A percentile compares a stretch with the other conserved stretches of the same genome.
These are phyloP conservation scores for Colletotrichum sp. DNA, from an alignment of 2,329 filamentous ascomycete species.

Conservation along the genomic window DNA sequence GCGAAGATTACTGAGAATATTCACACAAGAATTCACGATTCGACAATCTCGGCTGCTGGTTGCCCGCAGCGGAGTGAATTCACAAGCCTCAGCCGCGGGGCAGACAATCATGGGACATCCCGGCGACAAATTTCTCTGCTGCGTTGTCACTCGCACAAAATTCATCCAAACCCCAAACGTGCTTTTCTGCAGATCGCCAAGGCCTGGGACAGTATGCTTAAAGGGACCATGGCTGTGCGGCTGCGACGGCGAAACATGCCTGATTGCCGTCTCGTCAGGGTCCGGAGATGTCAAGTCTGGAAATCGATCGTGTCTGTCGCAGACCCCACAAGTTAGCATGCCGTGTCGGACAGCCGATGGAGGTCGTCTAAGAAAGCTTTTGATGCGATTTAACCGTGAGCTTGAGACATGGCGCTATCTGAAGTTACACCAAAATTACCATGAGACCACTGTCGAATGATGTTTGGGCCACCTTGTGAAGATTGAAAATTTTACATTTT, in stretches of 20 bases:
- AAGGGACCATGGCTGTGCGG: not conserved
- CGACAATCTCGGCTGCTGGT: not conserved
- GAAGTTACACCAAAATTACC: not conserved
- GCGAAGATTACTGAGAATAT: not conserved
- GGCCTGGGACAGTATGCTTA: not conserved
- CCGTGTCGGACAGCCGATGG: not conserved
- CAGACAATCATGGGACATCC: not conserved
- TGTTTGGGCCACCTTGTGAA: not conserved
- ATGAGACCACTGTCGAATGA: not conserved
- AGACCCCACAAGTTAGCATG: not conserved
- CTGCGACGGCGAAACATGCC: not conserved
- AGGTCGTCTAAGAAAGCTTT: not conserved
- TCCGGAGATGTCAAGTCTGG: not conserved
- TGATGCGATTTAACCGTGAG: not conserved
- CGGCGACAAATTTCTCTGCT: not conserved
- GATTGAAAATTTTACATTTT: not conserved
- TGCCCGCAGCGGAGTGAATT: not conserved
- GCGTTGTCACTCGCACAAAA: not conserved
- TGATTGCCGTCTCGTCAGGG: not conserved
- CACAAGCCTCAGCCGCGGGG: not conserved
- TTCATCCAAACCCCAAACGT: not conserved
- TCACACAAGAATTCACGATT: not conserved
- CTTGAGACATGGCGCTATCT: not conserved
- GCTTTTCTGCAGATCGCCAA: not conserved
- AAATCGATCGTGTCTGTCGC: not conserved